Percentiles rank a stretch among this genome's conserved stretches.
Evolutionary conservation across 2,329 filamentous ascomycete genomes (phyloP).

Genomic region (Trichoderma sp.): DNA sequence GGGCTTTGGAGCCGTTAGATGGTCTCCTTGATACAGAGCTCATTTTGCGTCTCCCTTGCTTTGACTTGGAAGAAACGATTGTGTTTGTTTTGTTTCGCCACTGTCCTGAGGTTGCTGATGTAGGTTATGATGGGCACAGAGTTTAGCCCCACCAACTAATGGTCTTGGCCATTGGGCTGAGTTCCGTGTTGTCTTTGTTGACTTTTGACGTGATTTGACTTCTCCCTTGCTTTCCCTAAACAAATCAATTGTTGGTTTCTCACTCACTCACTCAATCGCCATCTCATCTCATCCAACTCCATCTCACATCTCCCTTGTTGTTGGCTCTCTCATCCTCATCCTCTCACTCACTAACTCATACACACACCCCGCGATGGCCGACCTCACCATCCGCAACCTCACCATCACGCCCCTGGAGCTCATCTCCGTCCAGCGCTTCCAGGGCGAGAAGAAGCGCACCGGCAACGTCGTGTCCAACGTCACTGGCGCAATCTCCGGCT

Average conservation of each 20-base stretch:
- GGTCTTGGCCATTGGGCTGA: neutral
- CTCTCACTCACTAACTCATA: neutral
- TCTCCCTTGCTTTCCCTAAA: neutral
- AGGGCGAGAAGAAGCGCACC: slow-evolving; percentile 45
- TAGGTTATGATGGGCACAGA: neutral
- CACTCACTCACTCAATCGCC: neutral
- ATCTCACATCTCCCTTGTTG: neutral
- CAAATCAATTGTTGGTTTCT: neutral
- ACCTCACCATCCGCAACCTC: slow-evolving; percentile 77
- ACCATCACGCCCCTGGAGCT: slow-evolving; percentile 72
- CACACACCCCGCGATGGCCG: slow-evolving; percentile 40
- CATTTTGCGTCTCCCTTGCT: neutral
- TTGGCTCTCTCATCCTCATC: neutral
- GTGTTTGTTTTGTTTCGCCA: neutral
- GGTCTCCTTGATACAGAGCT: neutral
- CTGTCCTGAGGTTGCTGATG: neutral
- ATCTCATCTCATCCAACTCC: neutral
- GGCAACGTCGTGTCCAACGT: slow-evolving; percentile 47
- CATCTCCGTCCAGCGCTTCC: slow-evolving; percentile 71
- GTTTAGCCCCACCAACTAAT: neutral
- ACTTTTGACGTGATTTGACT: neutral
- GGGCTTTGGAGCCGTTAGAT: neutral
- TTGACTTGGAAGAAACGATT: neutral
- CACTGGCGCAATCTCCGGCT: slow-evolving; percentile 42
- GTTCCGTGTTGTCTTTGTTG: neutral